Evolutionary conservation across 768 basidiomycete genomes (phyloP).

Genomic region (Tephrocybe rancida): DNA sequence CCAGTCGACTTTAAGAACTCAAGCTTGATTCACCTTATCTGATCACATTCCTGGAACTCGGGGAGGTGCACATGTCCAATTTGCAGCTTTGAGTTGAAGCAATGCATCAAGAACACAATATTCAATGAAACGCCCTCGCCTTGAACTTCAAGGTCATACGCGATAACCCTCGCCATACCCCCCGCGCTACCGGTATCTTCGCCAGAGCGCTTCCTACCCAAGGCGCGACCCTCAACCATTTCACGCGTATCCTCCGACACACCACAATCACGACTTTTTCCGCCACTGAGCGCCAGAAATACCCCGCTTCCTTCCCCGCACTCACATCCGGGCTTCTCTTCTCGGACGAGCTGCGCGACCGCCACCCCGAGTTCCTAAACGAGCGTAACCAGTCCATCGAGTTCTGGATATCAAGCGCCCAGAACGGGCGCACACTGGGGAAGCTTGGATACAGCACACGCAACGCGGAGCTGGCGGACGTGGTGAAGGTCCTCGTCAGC

Average conservation of each 20-base stretch:
- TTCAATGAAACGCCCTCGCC: no score
- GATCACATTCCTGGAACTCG: no score
- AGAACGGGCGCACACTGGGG: no score
- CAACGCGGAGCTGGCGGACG: no score
- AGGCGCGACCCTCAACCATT: no score
- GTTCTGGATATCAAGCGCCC: not conserved
- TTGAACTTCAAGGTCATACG: conserved; percentile 6
- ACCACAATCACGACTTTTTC: conserved; percentile 9
- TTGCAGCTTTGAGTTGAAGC: no score
- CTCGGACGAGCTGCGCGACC: conserved; percentile 1
- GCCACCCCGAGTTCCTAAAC: not conserved
- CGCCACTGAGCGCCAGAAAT: conserved; percentile 10
- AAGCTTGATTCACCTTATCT: no score
- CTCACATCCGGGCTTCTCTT: not conserved
- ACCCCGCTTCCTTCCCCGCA: not conserved
- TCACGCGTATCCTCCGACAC: not conserved
- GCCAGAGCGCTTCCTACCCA: no score
- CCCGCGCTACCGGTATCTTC: conserved; percentile 1
- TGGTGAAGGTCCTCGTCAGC: not conserved
- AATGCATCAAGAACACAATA: no score
- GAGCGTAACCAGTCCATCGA: not conserved
- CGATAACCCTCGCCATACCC: conserved; percentile 4
- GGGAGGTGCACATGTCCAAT: no score
- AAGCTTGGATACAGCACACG: no score
- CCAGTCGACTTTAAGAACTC: no score